A percentile compares a stretch with the other conserved stretches of the same genome.
Conservation (phyloP, 352 stramenopile species). For the Phytophthora ohioensis region DNA sequence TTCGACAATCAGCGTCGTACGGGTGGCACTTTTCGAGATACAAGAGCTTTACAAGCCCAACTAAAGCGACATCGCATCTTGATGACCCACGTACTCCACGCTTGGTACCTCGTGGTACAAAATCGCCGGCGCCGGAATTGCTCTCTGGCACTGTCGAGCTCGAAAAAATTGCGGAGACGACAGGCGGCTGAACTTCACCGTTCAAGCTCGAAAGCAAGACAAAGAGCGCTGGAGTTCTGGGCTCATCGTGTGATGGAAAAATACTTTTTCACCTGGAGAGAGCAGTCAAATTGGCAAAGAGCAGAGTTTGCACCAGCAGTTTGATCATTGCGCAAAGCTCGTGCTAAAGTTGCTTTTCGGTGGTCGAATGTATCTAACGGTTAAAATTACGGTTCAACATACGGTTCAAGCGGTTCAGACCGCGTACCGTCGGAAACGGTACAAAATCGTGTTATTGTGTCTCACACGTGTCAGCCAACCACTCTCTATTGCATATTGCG, state of each 20-base stretch:
- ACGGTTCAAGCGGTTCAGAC: constrained; percentile 12
- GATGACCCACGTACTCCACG: constrained; percentile 43
- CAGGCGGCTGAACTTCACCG: not conserved
- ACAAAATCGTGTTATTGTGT: not conserved
- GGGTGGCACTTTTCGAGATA: constrained; percentile 19
- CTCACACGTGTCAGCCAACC: constrained; percentile 1
- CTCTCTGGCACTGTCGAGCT: not conserved
- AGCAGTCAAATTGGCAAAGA: not conserved
- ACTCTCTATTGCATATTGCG: constrained; percentile 5
- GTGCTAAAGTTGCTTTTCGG: constrained; percentile 28
- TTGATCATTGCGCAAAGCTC: too few relatives aligned
- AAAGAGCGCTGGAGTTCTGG: constrained; percentile 34
- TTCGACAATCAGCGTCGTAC: constrained; percentile 6
- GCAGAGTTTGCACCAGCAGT: too few relatives aligned
- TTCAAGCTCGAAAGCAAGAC: constrained; percentile 1
- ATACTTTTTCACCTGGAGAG: constrained; percentile 23
- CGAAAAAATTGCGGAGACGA: constrained; percentile 7
- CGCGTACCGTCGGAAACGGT: constrained; percentile 28
- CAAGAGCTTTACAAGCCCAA: constrained; percentile 36
- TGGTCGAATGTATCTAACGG: constrained; percentile 31
- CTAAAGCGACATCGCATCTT: constrained; percentile 34
- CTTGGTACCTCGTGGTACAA: constrained; percentile 37
- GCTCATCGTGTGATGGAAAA: constrained; percentile 19
- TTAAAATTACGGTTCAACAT: constrained; percentile 23
- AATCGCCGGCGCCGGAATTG: constrained; percentile 12